These are phyloP conservation scores for Chaetomiaceae sp. DNA, from an alignment of 2,329 filamentous ascomycete species.

Conservation along the genomic window DNA sequence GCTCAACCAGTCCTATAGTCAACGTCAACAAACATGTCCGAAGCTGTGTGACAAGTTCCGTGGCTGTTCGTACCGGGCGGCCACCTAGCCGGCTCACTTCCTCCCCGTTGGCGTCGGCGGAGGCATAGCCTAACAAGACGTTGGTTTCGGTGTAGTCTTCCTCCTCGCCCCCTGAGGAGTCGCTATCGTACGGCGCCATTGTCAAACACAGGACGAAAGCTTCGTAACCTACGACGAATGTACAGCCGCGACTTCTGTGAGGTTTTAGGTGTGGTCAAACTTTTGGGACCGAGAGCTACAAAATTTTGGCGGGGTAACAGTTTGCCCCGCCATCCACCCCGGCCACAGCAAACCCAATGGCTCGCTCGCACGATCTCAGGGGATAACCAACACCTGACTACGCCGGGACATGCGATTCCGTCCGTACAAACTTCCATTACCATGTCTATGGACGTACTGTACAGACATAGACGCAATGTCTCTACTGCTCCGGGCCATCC, in stretches of 20 bases:
- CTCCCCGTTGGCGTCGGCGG: conserved; percentile 72
- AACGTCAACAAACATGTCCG: conserved; percentile 16
- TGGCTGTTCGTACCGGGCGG: conserved; percentile 69
- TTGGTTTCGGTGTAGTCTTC: conserved; percentile 72
- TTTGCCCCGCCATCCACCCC: conserved; percentile 20
- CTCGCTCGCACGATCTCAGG: too few species aligned
- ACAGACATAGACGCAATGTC: conserved; percentile 31
- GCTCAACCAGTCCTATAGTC: conserved; percentile 72
- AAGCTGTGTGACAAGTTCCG: not conserved
- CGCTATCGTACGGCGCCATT: conserved; percentile 81
- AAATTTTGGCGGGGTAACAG: conserved; percentile 26
- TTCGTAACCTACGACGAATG: not conserved
- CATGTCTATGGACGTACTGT: conserved; percentile 26
- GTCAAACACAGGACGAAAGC: too few species aligned
- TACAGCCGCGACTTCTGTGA: not conserved
- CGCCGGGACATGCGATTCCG: too few species aligned
- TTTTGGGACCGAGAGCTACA: conserved; percentile 15
- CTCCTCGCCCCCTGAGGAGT: conserved; percentile 67
- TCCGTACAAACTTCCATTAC: too few species aligned
- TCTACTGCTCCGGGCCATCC: conserved; percentile 52
- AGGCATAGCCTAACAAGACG: conserved; percentile 84
- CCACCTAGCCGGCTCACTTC: conserved; percentile 84
- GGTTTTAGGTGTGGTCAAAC: not conserved
- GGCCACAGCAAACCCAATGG: not conserved
- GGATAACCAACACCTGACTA: too few species aligned